Evolutionary conservation across 1,284 basidiomycete species (phyloP).

Genomic region (Phellopilus nigrolimitatus): DNA sequence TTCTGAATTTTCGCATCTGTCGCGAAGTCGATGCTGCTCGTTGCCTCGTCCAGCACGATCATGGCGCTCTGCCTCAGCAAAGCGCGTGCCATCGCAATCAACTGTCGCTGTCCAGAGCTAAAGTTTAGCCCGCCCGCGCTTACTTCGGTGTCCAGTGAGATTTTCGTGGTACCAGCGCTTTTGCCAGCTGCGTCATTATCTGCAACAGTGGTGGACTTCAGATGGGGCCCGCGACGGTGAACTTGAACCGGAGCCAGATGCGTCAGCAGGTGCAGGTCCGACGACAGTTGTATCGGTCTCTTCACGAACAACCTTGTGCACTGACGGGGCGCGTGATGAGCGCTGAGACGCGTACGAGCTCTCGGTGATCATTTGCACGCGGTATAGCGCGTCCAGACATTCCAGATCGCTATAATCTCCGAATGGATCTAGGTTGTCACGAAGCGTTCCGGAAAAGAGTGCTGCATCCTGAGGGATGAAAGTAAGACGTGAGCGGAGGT

Average conservation of each 20-base stretch:
- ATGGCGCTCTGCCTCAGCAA: conserved; percentile 72
- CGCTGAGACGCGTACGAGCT: conserved; percentile 41
- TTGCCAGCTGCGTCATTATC: conserved; percentile 25
- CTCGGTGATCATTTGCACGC: conserved; percentile 59
- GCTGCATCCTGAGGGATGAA: conserved; percentile 59
- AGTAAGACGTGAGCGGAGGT: conserved; percentile 65
- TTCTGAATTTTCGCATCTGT: conserved; percentile 77
- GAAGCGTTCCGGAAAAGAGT: conserved; percentile 81
- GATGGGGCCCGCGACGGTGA: conserved; percentile 5
- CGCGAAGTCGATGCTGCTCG: conserved; percentile 70
- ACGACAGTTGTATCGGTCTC: conserved; percentile 31
- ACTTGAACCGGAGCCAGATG: conserved; percentile 30
- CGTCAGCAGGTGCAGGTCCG: not conserved
- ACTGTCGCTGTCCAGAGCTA: conserved; percentile 79
- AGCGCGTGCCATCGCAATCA: conserved; percentile 77
- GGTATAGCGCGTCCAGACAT: conserved; percentile 60
- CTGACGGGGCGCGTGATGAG: conserved; percentile 45
- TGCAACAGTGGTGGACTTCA: conserved; percentile 13
- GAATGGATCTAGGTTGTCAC: conserved; percentile 88
- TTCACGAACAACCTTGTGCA: conserved; percentile 35
- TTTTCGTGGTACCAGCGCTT: conserved; percentile 47
- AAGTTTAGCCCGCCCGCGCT: conserved; percentile 81
- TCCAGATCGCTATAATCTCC: conserved; percentile 76
- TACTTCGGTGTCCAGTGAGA: conserved; percentile 69
- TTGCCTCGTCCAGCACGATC: conserved; percentile 83